phyloP scores from a whole-genome alignment of 75 land plant species.

The Ceratopteris richardii region DNA sequence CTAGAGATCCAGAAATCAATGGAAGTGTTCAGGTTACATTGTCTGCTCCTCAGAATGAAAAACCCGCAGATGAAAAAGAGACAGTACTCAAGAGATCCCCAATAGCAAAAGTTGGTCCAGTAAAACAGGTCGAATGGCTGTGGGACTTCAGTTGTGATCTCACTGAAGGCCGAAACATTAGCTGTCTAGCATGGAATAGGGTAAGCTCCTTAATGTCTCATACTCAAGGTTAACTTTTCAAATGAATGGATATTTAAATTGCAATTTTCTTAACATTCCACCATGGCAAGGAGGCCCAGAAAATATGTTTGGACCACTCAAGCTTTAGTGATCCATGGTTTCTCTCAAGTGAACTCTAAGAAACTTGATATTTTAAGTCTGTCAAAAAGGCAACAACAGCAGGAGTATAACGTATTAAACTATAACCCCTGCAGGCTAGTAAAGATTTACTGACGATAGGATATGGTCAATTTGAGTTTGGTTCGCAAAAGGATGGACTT shows the following conservation, averaged over 20 bases:
- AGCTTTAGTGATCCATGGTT: no score
- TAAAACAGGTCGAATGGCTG: constrained; percentile 13
- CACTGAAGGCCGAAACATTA: constrained; percentile 31
- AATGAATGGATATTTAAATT: no score
- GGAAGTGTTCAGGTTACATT: neutral
- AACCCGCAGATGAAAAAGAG: neutral
- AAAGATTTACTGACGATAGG: constrained; percentile 31
- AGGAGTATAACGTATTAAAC: no score
- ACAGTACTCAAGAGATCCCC: neutral
- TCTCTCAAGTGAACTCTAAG: no score
- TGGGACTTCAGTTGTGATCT: constrained; percentile 33
- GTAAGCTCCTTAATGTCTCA: constrained; percentile 5
- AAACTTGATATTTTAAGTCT: no score
- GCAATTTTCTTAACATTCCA: no score
- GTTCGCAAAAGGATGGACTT: constrained; percentile 28
- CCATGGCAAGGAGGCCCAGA: no score
- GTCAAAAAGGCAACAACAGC: no score
- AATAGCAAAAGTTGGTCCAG: neutral
- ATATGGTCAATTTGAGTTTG: constrained; percentile 38
- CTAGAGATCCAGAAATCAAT: constrained; percentile 9
- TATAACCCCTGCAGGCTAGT: constrained; percentile 13
- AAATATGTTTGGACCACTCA: no score
- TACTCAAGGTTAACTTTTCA: no score
- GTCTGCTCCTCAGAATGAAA: no score
- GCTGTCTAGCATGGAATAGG: constrained; percentile 37